These are phyloP conservation scores for Thraustochytrium striatum DNA, from an alignment of 352 stramenopile genomes.

Conservation along the genomic window DNA sequence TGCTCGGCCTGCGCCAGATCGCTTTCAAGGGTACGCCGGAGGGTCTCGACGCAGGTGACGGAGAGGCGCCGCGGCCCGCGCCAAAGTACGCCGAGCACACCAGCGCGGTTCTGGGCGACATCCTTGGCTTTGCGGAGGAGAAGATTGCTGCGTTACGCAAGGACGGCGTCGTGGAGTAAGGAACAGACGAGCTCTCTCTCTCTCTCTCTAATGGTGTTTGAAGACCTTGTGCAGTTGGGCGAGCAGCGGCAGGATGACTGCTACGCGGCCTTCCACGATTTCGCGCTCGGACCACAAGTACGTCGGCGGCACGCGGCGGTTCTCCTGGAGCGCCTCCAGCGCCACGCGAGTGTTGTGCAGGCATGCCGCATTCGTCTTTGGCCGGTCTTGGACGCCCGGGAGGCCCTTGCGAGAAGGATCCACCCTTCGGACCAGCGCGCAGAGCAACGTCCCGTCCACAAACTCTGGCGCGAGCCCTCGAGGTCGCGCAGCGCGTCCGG, in stretches of 20 bases:
- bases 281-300: conserved; percentile 14
- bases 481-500: not conserved
- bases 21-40: conserved; percentile 24
- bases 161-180: not conserved
- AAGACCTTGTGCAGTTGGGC: not conserved
- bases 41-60: not conserved
- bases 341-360: conserved; percentile 10
- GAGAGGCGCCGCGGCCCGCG: not conserved
- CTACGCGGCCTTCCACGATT: not conserved
- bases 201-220: not conserved
- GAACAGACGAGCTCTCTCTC: not conserved
- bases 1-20: conserved; percentile 14
- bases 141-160: not conserved
- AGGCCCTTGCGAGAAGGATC: not conserved
- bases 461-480: not conserved
- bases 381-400: not conserved
- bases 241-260: not conserved
- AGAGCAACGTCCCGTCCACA: conserved; percentile 3
- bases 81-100: conserved; percentile 33
- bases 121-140: not conserved
- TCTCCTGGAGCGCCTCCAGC: not conserved
- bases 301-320: conserved; percentile 1
- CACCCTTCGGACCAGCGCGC: conserved; percentile 9
- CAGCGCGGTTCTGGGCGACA: not conserved
- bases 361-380: conserved; percentile 16